Evolutionary conservation across 225 moss, liverwort and hornwort genomes (phyloP), one percentile per base, ranked within the genome.

Genomic region (Bryoerythrophyllum caledonicum): DNA sequence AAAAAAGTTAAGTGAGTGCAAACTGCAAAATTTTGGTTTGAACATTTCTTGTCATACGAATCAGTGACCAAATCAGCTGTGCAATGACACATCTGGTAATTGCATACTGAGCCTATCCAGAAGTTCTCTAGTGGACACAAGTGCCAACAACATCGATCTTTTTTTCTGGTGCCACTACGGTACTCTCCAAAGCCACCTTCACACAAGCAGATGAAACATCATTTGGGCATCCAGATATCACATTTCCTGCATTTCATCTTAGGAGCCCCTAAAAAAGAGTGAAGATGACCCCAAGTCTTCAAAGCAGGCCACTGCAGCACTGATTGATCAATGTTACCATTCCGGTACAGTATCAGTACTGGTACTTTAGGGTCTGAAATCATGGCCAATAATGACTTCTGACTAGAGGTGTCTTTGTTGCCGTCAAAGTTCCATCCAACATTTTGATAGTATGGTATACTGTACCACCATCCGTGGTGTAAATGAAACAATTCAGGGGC

Each of bases 151-250:
- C 64, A 44, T 24, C 34, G 53, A n/a, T n/a, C n/a, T n/a, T n/a
- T 72, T 76, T 72, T 76, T 76, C 35, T 26, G 81, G 67, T 76
- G 25, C 34, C 15, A 67, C 34, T 41, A 0, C 53, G n/a, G n/a
- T n/a, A 53, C 15, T 66, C 60, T 53, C 38, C 54, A 60, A 44
- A 26, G 41, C 41, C 71, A 11, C 35, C 21, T 3, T 53, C 41
- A 16, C 35, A 30, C 14, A 9, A 52, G 14, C 24, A n/a, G 65
- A 43, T 72, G 76, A 34, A 72, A 54, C 66, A 54, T 76, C n/a
- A 0, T 44, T n/a, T 44, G 34, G 17, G 14, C 60, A 71, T 66
- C 60, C 20, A 57, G 26, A 38, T 9, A 69, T 37, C 69, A 55
- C 37, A 63, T 24, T 19, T 20, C 40, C n/a, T 12, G 6, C n/a